Evolutionary conservation across 257 asterid species (phyloP).

Genomic region (Solanum pennellii): DNA sequence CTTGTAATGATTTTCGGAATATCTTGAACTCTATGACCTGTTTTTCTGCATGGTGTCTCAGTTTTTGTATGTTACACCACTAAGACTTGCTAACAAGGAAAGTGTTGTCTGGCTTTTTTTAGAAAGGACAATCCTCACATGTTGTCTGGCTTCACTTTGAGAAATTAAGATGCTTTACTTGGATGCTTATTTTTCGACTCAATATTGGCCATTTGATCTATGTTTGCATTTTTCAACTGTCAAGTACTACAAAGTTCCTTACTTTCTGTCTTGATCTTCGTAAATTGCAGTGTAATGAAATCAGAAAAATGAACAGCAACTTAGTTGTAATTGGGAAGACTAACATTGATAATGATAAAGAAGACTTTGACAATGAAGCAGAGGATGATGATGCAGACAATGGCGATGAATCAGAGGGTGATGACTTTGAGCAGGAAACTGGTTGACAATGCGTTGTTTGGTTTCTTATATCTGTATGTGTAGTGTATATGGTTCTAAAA

Average conservation of each 20-base stretch:
- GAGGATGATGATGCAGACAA: slow-evolving; percentile 91
- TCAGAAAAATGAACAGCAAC: slow-evolving; percentile 61
- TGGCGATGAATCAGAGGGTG: slow-evolving; percentile 87
- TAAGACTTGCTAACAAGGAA: not conserved
- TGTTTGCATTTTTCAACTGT: not conserved
- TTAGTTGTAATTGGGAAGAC: slow-evolving; percentile 59
- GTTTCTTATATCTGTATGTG: not conserved
- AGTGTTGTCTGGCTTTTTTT: not conserved
- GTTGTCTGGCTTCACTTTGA: not conserved
- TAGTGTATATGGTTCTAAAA: not conserved
- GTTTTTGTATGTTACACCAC: not conserved
- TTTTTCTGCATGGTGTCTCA: not conserved
- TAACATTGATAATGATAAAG: slow-evolving; percentile 60
- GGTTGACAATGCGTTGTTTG: slow-evolving; percentile 22
- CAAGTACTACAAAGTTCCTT: not conserved
- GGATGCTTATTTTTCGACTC: not conserved
- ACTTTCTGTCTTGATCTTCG: not conserved
- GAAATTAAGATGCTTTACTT: not conserved
- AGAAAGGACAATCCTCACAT: not conserved
- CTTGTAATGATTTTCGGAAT: not conserved
- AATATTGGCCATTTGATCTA: not conserved
- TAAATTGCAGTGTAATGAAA: slow-evolving; percentile 52
- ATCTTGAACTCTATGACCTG: not conserved
- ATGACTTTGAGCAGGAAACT: slow-evolving; percentile 94
- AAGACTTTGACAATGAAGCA: slow-evolving; percentile 74